Evolutionary conservation across 768 basidiomycete species (phyloP).

Genomic region (Rhizopogon vulgaris): DNA sequence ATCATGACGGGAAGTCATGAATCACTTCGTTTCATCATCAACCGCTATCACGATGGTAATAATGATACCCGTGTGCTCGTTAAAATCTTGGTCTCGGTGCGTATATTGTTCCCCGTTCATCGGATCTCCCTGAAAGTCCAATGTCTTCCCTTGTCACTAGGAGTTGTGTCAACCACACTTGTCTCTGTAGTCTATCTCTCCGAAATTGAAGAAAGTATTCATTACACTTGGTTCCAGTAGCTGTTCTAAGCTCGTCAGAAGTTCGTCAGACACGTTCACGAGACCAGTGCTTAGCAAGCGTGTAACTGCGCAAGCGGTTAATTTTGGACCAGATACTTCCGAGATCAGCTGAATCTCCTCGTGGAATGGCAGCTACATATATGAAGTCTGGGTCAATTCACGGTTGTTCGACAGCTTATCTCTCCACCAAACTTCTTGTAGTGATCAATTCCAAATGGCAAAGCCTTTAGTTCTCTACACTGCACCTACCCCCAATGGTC

Average conservation of each 20-base stretch:
- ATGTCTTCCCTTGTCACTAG: not conserved
- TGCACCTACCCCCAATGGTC: slow-evolving; percentile 54
- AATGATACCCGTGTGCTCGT: not conserved
- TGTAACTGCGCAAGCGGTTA: not conserved
- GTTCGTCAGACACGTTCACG: not conserved
- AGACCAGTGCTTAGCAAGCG: not conserved
- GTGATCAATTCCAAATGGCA: slow-evolving; percentile 12
- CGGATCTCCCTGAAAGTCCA: not conserved
- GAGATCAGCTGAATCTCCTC: not conserved
- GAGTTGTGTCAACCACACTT: not conserved
- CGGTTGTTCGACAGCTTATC: not conserved
- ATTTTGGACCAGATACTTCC: not conserved
- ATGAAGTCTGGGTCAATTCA: not conserved
- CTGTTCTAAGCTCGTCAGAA: not conserved
- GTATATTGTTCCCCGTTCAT: not conserved
- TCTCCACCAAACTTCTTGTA: not conserved
- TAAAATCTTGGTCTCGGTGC: not conserved
- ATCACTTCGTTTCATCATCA: not conserved
- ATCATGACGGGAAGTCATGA: not conserved
- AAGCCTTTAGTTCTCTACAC: slow-evolving; percentile 28
- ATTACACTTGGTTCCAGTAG: not conserved
- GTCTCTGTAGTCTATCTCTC: not conserved
- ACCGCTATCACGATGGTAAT: not conserved
- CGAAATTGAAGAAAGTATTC: not conserved
- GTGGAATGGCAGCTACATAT: not conserved